Evolutionary conservation across 1,139 yeast genomes (phyloP), one percentile per base, ranked within the genome.

Genomic region (Yamadazyma dushanensis): DNA sequence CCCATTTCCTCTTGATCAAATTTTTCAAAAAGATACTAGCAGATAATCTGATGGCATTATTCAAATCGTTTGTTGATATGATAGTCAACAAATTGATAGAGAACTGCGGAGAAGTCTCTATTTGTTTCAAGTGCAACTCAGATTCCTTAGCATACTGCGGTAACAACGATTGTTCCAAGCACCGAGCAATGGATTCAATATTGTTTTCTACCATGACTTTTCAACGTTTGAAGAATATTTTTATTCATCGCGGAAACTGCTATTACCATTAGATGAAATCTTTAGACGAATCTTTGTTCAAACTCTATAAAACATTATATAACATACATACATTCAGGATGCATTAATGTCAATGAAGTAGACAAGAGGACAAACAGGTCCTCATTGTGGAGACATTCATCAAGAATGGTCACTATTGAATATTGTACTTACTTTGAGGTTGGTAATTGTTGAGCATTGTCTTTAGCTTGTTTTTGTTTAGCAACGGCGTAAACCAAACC

Each of bases 401-500:
- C 27, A 25, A 25, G 27, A 25, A 25, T 25, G n/a, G 24, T 21
- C n/a, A 9, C n/a, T 13, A n/a, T 6, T 4, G 7, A 25, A 13
- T n/a, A n/a, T n/a, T n/a, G n/a, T n/a, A n/a, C 8, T 27, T 27
- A 26, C 16, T 32, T 39, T 28, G 34, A 33, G 16, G 23, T 36
- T 35, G 73, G 73, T 51, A 66, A 61, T 39, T 57, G 61, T 63
- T 60, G 73, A 67, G 65, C 73, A 60, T 51, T 55, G 33, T 66
- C 72, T 51, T 61, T 67, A 39, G 54, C 63, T 53, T 88, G 96
- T 61, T 75, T 76, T 64, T 81, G 83, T 72, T 89, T 89, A 43
- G 96, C 95, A 47, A 87, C 87, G 38, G 97, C 90, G 64, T 90
- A 94, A 35, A 90, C 95, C 49, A 92, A 70, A 60, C 98, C 98